Percentiles rank a stretch among this genome's conserved stretches.
phyloP scores from a whole-genome alignment of 2,329 filamentous ascomycete species.

The Cladobotryum mycophilum region DNA sequence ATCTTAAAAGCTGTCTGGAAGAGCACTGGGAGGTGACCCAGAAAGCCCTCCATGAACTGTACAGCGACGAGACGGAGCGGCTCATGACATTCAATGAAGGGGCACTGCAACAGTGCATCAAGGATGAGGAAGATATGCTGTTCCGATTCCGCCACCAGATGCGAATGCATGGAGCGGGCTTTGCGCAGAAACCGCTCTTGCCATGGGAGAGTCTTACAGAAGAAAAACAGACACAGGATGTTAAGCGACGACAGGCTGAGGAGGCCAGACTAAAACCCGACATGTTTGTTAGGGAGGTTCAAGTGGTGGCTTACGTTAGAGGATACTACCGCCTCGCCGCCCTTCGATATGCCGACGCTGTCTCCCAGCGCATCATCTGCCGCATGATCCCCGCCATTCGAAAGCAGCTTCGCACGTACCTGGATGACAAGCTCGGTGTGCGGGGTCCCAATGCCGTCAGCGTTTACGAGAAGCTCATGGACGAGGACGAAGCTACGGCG shows the following conservation, averaged over 20 bases:
- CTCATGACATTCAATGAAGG: conserved; percentile 53
- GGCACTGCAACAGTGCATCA: conserved; percentile 39
- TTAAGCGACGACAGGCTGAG: conserved; percentile 36
- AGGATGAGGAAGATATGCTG: conserved; percentile 40
- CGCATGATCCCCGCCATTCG: conserved; percentile 43
- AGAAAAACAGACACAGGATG: conserved; percentile 41
- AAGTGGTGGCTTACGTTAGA: conserved; percentile 55
- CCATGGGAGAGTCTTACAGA: conserved; percentile 42
- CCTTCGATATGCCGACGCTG: conserved; percentile 55
- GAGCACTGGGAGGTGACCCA: conserved; percentile 31
- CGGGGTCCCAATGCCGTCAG: conserved; percentile 21
- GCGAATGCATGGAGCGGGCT: conserved; percentile 38
- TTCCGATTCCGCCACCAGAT: conserved; percentile 42
- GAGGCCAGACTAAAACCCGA: conserved; percentile 48
- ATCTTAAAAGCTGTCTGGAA: conserved; percentile 40
- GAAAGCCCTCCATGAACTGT: conserved; percentile 37
- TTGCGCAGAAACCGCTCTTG: conserved; percentile 23
- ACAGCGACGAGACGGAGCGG: conserved; percentile 46
- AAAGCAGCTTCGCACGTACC: conserved; percentile 32
- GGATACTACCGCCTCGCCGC: conserved; percentile 66
- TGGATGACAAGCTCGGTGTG: conserved; percentile 40
- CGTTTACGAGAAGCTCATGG: conserved; percentile 40
- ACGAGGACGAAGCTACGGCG: conserved; percentile 41
- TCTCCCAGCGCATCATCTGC: conserved; percentile 41
- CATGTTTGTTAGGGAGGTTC: conserved; percentile 52